phyloP scores from a whole-genome alignment of 129 eudicot genomes.

The Escallonia herrerae region DNA sequence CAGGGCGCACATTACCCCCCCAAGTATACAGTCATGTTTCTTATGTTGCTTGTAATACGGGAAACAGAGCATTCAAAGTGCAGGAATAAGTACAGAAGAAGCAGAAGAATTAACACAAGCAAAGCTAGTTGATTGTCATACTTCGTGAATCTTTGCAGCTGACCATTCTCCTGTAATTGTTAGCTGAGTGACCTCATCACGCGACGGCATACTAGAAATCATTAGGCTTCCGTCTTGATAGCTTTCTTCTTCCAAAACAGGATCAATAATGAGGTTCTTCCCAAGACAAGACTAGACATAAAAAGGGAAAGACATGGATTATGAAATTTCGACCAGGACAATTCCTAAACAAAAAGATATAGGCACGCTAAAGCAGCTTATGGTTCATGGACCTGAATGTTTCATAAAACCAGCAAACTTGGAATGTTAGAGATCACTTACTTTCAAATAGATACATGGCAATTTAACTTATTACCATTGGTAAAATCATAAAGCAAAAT shows the following conservation, averaged over 20 bases:
- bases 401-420: too few species aligned
- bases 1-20: too few species aligned
- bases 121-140: conserved; percentile 12
- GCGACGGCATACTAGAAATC: conserved; percentile 79
- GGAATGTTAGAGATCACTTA: too few species aligned
- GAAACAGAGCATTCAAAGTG: background rate
- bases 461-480: too few species aligned
- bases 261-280: conserved; percentile 80
- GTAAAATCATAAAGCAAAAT: too few species aligned
- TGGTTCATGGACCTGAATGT: too few species aligned
- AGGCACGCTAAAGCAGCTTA: too few species aligned
- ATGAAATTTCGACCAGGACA: background rate
- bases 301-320: background rate
- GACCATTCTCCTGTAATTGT: conserved; percentile 91
- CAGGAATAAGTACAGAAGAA: too few species aligned
- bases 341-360: background rate
- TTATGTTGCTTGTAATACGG: background rate
- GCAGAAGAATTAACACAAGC: background rate
- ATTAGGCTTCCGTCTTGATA: conserved; percentile 77
- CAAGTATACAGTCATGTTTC: too few species aligned
- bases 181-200: conserved; percentile 87
- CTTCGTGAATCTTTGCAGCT: conserved; percentile 78
- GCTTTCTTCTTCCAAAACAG: conserved; percentile 83
- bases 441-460: too few species aligned
- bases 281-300: conserved; percentile 59